phyloP scores from a whole-genome alignment of 106 monocot species.

The Amphibolis antarctica region DNA sequence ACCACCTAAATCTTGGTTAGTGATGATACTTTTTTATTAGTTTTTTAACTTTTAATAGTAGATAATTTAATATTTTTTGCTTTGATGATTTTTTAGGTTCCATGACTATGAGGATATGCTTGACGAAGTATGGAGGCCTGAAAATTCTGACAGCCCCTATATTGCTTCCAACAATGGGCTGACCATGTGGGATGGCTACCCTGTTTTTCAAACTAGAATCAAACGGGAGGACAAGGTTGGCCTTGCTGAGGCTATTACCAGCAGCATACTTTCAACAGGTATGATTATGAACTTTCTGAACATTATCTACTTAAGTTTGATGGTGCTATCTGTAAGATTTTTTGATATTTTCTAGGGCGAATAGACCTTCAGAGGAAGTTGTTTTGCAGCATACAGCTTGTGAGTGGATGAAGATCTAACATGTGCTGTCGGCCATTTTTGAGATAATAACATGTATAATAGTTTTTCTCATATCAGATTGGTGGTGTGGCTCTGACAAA shows the following conservation, averaged over 20 bases:
- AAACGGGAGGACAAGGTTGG: slow-evolving; percentile 78
- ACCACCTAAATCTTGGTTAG: slow-evolving; percentile 71
- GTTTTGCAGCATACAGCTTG: slow-evolving; percentile 94
- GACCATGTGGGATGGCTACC: slow-evolving; percentile 61
- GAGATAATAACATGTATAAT: not conserved
- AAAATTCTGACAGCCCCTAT: slow-evolving; percentile 56
- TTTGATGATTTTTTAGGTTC: slow-evolving; percentile 39
- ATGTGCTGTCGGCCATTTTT: not conserved
- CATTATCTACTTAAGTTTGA: not conserved
- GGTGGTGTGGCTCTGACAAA: slow-evolving; percentile 77
- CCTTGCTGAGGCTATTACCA: slow-evolving; percentile 85
- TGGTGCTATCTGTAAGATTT: not conserved
- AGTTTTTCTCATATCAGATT: slow-evolving; percentile 32
- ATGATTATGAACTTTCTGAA: slow-evolving; percentile 1
- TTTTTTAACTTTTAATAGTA: too few species aligned
- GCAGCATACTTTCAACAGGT: slow-evolving; percentile 96
- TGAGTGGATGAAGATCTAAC: slow-evolving; percentile 23
- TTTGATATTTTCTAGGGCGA: slow-evolving; percentile 39
- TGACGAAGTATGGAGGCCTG: slow-evolving; percentile 75
- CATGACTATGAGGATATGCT: slow-evolving; percentile 89
- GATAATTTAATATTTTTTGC: not conserved
- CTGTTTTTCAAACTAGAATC: slow-evolving; percentile 36
- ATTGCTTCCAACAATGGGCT: slow-evolving; percentile 38
- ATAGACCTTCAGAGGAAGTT: slow-evolving; percentile 91
- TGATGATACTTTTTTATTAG: not conserved